Base-by-base conservation (phyloP, 169 alveolate species). In the Eimeria maxima region DNA sequence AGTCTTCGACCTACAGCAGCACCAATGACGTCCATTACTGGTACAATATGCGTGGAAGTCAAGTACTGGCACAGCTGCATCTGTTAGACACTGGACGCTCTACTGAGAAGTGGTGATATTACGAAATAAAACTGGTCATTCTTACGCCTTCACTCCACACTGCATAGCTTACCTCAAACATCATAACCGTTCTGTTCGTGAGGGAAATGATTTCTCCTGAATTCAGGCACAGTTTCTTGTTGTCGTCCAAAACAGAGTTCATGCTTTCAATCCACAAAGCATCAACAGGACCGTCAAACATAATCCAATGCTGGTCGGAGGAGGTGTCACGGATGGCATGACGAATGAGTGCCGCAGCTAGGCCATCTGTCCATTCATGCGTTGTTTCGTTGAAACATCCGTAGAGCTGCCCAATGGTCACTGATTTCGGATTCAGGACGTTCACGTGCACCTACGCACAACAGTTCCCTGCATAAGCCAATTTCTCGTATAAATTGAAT, bases 161-260 rank as follows among this genome's bases (percentile, higher is more conserved):
- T 73, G 16, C 83, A 6, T 38, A 29, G 7, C 81, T 38, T 13
- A 76, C 98, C 97, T 99, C 99, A 96, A 99, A 99, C 97, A 98
- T 97, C 98, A 98, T 97, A 95, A 99, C 98, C 99, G 98, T 98
- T 96, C 98, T 98, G 81, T 99, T 98, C 81, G 98, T 98, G 93
- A 99, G 97, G 63, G 98, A 98, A 65, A 99, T 98, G 95, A 99
- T 98, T 94, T 99, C 99, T 63, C 99, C 99, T 63, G 98, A 98
- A 33, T 99, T 99, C 73, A 99, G 97, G 93, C 99, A 98, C 42
- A 99, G 96, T 96, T 98, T 98, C 97, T 98, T 99, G 98, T 99
- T 99, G 97, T 99, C 99, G 96, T 99, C 99, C 99, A 98, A 98
- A 91, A 99, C 99, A 8, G 99, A 98, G 97, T 99, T 98, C 99